Evolutionary conservation across 2,329 filamentous ascomycete genomes (phyloP), one percentile per base, ranked within the genome.

Genomic region (Aspergillus eucalypticola): DNA sequence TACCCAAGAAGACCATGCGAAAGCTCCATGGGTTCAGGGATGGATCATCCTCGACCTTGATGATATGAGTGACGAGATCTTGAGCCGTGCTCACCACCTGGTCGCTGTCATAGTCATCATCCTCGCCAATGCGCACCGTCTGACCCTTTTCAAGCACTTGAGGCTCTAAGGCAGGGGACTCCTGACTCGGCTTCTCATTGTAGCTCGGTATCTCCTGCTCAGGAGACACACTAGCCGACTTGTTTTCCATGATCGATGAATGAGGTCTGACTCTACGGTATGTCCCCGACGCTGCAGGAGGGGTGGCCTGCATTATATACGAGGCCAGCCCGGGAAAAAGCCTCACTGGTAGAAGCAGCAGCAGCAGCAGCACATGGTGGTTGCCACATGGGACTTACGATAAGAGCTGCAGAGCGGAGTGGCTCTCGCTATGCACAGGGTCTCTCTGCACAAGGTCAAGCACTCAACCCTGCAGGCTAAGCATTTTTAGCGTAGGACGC

Each of bases 51-150:
- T 55, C 53, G 39, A 55, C 53, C 5, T 29, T 42, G 53, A 55
- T 55, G 39, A 55, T 55, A n/a, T 55, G 53, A 3, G 53, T 55
- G n/a, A 55, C 53, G 0, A 55, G 41, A 46, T 55, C 53, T n/a
- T 42, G 39, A 3, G 53, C 53, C 3, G 53, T 46, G 53, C 41
- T 55, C 23, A 55, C 53, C 25, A 55, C 53, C 39, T 35, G 25
- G 13, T 46, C 53, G 15, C 53, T 55, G 2, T 29, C 23, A 25
- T 46, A 55, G 25, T 32, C 53, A 8, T 35, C 38, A 7, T 55
- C 53, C 25, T 46, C 53, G 8, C 41, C 53, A 4, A 15, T 17
- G 3, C 25, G 27, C 17, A 46, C 10, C 10, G 53, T 46, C 42
- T 55, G 38, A 0, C 53, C 53, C 25, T 55, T 55, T 17, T 46